Evolutionary conservation across 1,284 basidiomycete genomes (phyloP), one percentile per base, ranked within the genome.

Genomic region (Leccinum brunneo-olivaceum): DNA sequence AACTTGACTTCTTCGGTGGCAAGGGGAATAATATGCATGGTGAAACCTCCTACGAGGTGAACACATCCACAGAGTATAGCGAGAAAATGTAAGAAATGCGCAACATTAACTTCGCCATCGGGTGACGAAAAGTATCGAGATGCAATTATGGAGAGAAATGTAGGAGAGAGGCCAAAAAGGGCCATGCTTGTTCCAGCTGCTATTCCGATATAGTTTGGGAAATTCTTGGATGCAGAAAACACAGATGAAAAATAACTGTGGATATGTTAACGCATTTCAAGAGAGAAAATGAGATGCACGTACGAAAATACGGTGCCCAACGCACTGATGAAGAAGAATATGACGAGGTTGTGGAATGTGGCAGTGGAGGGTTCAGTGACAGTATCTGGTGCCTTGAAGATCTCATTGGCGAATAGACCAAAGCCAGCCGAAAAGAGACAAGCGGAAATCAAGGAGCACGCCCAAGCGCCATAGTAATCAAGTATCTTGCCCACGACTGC

Each of bases 121-220:
- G 65, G 52, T 34, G 69, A 60, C 6, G 73, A 77, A 61, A 85
- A 86, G 55, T 71, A 78, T 10, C 50, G 63, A 2, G 79, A 75
- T 4, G 81, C 83, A 33, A 88, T 50, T 20, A 74, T 49, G n/a
- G 84, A 81, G 6, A 88, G 69, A 50, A 84, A 76, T 18, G 87
- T 64, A 0, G 85, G 86, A 0, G 86, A 89, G 39, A 88, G 71
- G 16, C 85, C 84, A 53, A 86, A 87, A 21, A 87, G 64, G 2
- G 83, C 76, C 70, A 80, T 78, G 56, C 73, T 81, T 6, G 69
- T 64, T 5, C 84, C 86, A 0, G 82, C 75, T 8, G 84, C 77
- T 19, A 81, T 60, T 24, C 83, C 83, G 39, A 77, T 74, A 51
- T 79, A 74, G 6, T 66, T 57, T 6, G 83, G 79, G 51, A 86